phyloP scores from a whole-genome alignment of 352 stramenopile genomes.

The Lagenidium sp. region DNA sequence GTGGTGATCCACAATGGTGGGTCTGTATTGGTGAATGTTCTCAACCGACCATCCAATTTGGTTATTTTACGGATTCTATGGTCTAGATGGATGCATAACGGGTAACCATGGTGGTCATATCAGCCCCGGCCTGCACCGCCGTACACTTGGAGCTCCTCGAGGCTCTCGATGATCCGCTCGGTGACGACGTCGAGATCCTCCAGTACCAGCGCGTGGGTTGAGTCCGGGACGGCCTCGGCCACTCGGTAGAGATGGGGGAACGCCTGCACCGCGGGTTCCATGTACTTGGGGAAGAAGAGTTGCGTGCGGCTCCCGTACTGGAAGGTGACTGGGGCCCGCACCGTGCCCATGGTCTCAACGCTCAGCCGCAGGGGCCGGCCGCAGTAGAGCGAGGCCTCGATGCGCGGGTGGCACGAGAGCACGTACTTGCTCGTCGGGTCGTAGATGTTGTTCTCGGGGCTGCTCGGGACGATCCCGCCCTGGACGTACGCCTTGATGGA shows the following conservation, averaged over 20 bases:
- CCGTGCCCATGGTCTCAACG: conserved; percentile 20
- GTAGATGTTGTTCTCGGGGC: conserved; percentile 10
- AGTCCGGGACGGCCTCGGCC: conserved; percentile 16
- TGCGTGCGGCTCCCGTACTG: conserved; percentile 31
- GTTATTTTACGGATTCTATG: no score
- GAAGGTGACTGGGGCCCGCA: conserved; percentile 19
- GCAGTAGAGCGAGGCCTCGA: conserved; percentile 30
- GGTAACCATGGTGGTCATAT: no score
- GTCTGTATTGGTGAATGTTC: no score
- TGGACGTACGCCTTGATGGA: conserved; percentile 18
- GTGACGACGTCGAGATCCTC: conserved; percentile 24
- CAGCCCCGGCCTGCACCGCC: no score
- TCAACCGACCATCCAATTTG: no score
- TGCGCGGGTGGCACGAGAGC: conserved; percentile 23
- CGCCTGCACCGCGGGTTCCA: conserved; percentile 9
- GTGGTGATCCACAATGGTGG: neutral
- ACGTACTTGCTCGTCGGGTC: conserved; percentile 8
- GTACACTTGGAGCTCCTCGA: neutral
- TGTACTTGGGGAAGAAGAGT: conserved; percentile 23
- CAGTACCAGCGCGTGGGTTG: conserved; percentile 34
- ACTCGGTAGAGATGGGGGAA: conserved; percentile 30
- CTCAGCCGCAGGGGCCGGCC: conserved; percentile 22
- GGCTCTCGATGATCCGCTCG: conserved; percentile 20
- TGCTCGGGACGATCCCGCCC: conserved; percentile 22
- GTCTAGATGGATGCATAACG: no score